A percentile compares a stretch with the other conserved stretches of the same genome.
These are phyloP conservation scores for Camillea tinctor DNA, from an alignment of 2,329 filamentous ascomycete species.

Conservation along the genomic window DNA sequence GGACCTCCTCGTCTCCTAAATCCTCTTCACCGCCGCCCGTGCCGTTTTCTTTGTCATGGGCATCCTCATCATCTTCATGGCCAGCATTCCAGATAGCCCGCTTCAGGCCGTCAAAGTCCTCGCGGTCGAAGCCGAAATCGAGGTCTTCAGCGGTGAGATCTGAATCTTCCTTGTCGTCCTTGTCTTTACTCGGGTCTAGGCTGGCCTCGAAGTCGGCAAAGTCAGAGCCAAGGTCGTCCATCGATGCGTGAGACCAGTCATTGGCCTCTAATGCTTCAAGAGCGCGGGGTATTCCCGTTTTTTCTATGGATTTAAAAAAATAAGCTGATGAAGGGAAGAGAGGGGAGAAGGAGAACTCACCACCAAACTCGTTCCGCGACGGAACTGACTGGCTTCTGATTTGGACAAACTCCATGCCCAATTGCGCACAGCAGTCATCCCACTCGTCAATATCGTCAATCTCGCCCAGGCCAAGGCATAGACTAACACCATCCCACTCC, in stretches of 20 bases:
- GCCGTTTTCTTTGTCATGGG: slow-evolving; percentile 17
- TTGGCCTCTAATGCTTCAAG: slow-evolving; percentile 64
- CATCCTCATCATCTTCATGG: slow-evolving; percentile 22
- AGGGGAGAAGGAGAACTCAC: slow-evolving; percentile 36
- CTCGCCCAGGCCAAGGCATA: slow-evolving; percentile 57
- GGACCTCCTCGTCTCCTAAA: slow-evolving; percentile 50
- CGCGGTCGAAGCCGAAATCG: slow-evolving; percentile 51
- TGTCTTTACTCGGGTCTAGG: slow-evolving; percentile 17
- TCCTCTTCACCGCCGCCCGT: slow-evolving; percentile 25
- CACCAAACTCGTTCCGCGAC: slow-evolving; percentile 57
- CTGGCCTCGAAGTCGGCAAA: slow-evolving; percentile 35
- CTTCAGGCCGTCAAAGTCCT: slow-evolving; percentile 52
- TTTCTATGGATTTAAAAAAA: slow-evolving; percentile 46
- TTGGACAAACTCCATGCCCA: slow-evolving; percentile 63
- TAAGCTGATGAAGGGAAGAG: not conserved
- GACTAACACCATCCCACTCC: slow-evolving; percentile 62
- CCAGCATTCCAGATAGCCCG: slow-evolving; percentile 50
- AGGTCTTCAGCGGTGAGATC: slow-evolving; percentile 46
- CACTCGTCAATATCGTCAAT: slow-evolving; percentile 51
- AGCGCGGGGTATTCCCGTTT: slow-evolving; percentile 56
- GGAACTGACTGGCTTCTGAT: slow-evolving; percentile 40
- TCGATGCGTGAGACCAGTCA: slow-evolving; percentile 53
- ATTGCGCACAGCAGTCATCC: slow-evolving; percentile 59
- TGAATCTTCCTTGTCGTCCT: slow-evolving; percentile 19
- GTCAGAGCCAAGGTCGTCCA: slow-evolving; percentile 33